Evolutionary conservation across 768 basidiomycete genomes (phyloP).

Genomic region (Gloeopeniophorella convolvens): DNA sequence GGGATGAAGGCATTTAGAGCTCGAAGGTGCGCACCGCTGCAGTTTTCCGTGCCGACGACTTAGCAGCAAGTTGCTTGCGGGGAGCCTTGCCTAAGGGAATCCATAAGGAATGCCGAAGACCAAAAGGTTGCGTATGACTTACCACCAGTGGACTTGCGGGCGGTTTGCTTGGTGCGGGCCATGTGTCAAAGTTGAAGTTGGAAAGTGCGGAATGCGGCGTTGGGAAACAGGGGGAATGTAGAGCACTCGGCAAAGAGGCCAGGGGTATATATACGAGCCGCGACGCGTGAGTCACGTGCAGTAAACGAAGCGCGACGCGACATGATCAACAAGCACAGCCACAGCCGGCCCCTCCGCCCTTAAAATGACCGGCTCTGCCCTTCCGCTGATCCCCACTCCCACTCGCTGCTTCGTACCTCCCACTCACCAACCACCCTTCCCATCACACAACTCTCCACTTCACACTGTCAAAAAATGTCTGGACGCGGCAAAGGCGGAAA

Average conservation of each 20-base stretch:
- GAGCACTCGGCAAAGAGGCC: neutral
- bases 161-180: constrained; percentile 84
- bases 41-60: constrained; percentile 58
- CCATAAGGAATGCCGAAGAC: neutral
- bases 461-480: constrained; percentile 56
- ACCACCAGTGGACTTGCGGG: constrained; percentile 83
- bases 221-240: constrained; percentile 6
- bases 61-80: constrained; percentile 82
- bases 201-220: neutral
- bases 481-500: constrained; percentile 97
- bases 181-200: constrained; percentile 28
- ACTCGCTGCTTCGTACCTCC: constrained; percentile 15
- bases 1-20: constrained; percentile 33
- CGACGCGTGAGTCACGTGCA: constrained; percentile 15
- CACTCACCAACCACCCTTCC: constrained; percentile 22
- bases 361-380: no score
- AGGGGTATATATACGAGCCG: constrained; percentile 32
- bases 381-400: no score
- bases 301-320: constrained; percentile 1
- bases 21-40: constrained; percentile 28
- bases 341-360: no score
- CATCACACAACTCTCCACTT: constrained; percentile 21
- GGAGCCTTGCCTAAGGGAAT: constrained; percentile 56
- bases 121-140: constrained; percentile 23
- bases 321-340: constrained; percentile 19